Base-by-base conservation (phyloP, 2,329 filamentous ascomycete species). In the Sarocladium strictum region DNA sequence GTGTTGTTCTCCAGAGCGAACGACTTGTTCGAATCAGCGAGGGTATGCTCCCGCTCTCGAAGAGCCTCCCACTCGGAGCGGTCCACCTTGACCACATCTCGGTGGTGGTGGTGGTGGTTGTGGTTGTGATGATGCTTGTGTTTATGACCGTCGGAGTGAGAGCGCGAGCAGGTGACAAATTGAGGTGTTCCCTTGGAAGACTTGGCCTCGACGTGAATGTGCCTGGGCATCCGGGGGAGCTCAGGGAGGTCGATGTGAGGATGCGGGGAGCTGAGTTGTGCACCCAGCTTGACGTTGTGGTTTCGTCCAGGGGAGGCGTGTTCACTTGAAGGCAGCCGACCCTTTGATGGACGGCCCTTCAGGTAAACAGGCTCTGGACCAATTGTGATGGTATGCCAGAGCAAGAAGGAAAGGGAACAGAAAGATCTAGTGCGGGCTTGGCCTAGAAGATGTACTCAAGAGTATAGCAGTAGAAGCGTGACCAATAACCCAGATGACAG, bases 161-260 rank as follows among this genome's bases (percentile, higher is more conserved):
- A 38, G 32, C 50, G 50, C 19, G 38, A 27, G 50, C 50, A 53
- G 3, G 50, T 53, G n/a, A 40, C 32, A 27, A 53, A 53, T 27
- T 53, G 50, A 4, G 50, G 50, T 21, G 17, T 37, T 26, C 35
- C 50, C 50, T 40, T 38, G 50, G 35, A 27, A 17, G 50, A 38
- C 50, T 53, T 53, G 50, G 50, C 50, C 50, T 53, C 50, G 50
- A 53, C 50, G 50, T 53, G 50, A 24, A 53, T 53, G 21, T 53
- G 50, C 23, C 33, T 53, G 32, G 32, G 35, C 50, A 53, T 38
- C n/a, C 50, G 50, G 33, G 50, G 50, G 50, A 53, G 50, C 50
- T 53, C 50, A 26, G 50, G 50, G 50, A 53, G 32, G 50, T 53
- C 50, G 32, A 53, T 53, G 35, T 53, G 50, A 26, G 50, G 50